Evolutionary conservation across 1,139 yeast species (phyloP).

Genomic region (Pneumocystis wakefieldiae): DNA sequence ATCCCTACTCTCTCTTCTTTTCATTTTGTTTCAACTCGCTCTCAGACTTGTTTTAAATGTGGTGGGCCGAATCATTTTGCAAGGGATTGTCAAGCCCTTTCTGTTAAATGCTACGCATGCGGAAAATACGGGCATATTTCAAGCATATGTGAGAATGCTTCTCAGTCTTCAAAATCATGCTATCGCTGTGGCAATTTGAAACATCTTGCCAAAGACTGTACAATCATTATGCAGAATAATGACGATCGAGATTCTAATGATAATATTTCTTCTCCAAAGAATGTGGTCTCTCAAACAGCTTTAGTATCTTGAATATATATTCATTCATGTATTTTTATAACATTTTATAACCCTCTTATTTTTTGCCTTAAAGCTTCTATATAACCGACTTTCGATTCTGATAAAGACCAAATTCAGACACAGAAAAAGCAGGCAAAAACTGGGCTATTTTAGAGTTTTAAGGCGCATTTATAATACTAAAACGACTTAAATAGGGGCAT

Average conservation of each 20-base stretch:
- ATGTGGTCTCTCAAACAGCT: not conserved
- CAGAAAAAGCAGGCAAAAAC: not conserved
- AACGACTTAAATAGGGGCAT: not conserved
- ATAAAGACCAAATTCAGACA: not conserved
- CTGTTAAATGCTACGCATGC: not conserved
- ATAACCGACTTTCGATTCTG: not conserved
- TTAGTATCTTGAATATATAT: not conserved
- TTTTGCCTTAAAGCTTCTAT: not conserved
- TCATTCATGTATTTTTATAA: not conserved
- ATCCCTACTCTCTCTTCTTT: slow-evolving; percentile 27
- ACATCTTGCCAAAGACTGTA: slow-evolving; percentile 4
- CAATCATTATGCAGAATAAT: slow-evolving; percentile 6
- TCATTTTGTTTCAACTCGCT: slow-evolving; percentile 15
- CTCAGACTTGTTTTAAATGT: slow-evolving; percentile 73
- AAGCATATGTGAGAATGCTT: not conserved
- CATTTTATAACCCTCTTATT: not conserved
- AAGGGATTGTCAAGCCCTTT: slow-evolving; percentile 51
- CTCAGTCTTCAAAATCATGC: not conserved
- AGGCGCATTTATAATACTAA: not conserved
- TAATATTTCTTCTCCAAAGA: not conserved
- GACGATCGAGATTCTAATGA: not conserved
- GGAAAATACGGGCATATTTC: slow-evolving; percentile 1
- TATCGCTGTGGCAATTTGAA: slow-evolving; percentile 1
- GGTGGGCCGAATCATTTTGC: slow-evolving; percentile 86
- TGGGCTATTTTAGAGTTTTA: not conserved